Percentiles rank a stretch among this genome's conserved stretches.
Evolutionary conservation across 2,329 filamentous ascomycete species (phyloP).

Genomic region (Drechmeria coniospora): DNA sequence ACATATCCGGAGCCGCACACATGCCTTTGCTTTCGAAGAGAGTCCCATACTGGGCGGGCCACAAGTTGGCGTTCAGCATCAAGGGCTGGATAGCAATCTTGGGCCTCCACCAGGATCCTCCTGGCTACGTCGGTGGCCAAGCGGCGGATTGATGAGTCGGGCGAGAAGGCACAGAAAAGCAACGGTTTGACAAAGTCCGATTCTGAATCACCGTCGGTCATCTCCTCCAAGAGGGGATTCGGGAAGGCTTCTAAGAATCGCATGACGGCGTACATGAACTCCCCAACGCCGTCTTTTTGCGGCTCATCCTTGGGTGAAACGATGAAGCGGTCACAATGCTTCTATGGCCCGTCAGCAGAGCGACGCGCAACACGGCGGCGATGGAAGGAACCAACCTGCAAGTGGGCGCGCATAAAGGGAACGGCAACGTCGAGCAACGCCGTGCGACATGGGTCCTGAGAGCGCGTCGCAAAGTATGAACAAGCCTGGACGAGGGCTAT

Average conservation of each 20-base stretch:
- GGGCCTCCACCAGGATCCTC: constrained; percentile 24
- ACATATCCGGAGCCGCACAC: constrained; percentile 4
- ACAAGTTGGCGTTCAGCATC: constrained; percentile 10
- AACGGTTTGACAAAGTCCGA: constrained; percentile 32
- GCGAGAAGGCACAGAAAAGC: constrained; percentile 36
- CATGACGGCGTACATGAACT: constrained; percentile 13
- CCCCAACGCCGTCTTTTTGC: neutral
- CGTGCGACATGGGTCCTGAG: constrained; percentile 31
- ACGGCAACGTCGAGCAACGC: constrained; percentile 40
- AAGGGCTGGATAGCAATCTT: constrained; percentile 12
- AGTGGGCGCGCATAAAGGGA: constrained; percentile 38
- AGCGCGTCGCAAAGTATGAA: constrained; percentile 42
- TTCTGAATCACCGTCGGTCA: constrained; percentile 10
- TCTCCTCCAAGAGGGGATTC: constrained; percentile 15
- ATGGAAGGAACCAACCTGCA: constrained; percentile 31
- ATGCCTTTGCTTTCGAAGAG: constrained; percentile 40
- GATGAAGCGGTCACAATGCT: neutral
- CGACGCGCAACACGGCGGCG: neutral
- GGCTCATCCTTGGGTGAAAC: neutral
- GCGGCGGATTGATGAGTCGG: constrained; percentile 31
- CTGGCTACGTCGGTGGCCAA: constrained; percentile 32
- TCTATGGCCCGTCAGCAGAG: neutral
- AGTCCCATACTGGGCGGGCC: constrained; percentile 8
- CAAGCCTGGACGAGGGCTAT: constrained; percentile 47
- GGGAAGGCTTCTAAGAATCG: constrained; percentile 40